Evolutionary conservation across 2,329 filamentous ascomycete genomes (phyloP).

Genomic region (Zasmidium angulare): DNA sequence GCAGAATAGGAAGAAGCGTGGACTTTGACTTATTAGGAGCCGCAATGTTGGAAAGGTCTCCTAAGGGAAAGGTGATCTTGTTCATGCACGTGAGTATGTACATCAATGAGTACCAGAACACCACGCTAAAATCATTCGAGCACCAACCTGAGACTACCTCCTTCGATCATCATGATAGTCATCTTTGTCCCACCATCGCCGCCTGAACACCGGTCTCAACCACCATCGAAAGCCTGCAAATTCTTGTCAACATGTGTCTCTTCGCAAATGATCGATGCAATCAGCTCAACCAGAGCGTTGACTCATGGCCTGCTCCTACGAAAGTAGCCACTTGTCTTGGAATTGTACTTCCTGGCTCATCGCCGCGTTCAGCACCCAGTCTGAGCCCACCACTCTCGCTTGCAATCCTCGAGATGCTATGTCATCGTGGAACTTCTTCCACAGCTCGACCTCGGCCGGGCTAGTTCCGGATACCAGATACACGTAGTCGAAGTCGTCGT

Average conservation of each 20-base stretch:
- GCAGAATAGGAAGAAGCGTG: too few relatives aligned
- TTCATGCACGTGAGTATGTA: background rate
- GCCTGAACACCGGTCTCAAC: slow-evolving; percentile 14
- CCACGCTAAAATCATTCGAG: background rate
- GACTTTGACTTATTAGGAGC: too few relatives aligned
- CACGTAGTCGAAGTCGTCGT: slow-evolving; percentile 56
- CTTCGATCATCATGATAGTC: slow-evolving; percentile 1
- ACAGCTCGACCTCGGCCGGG: slow-evolving; percentile 69
- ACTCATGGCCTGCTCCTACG: slow-evolving; percentile 22
- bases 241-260: slow-evolving; percentile 9
- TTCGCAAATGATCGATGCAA: background rate
- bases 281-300: slow-evolving; percentile 21
- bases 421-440: slow-evolving; percentile 75
- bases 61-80: too few relatives aligned
- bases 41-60: too few relatives aligned
- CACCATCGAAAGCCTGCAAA: slow-evolving; percentile 15
- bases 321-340: slow-evolving; percentile 33
- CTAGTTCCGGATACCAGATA: slow-evolving; percentile 76
- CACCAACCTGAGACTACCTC: background rate
- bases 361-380: slow-evolving; percentile 87
- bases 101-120: background rate
- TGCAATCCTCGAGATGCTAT: slow-evolving; percentile 64
- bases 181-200: slow-evolving; percentile 10
- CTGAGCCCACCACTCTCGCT: slow-evolving; percentile 75
- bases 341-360: slow-evolving; percentile 74